These are phyloP conservation scores for Rhodotorula sp. DNA, from an alignment of 1,284 basidiomycete genomes.

Conservation along the genomic window DNA sequence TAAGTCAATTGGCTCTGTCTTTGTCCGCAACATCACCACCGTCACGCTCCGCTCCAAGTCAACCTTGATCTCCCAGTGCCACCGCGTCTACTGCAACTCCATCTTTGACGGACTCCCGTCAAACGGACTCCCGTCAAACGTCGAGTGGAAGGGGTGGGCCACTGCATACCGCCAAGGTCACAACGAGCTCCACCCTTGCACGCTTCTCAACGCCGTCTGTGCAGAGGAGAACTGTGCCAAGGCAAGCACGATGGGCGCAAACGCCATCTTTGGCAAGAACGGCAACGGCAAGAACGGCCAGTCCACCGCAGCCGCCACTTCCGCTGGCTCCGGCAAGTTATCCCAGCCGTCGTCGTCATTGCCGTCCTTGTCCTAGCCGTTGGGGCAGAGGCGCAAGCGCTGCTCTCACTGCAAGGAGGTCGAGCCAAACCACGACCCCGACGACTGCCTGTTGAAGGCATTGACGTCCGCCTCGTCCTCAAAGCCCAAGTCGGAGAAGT, in stretches of 20 bases:
- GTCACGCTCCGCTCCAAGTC: neutral
- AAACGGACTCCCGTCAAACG: neutral
- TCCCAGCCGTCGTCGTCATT: neutral
- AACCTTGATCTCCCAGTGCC: too few relatives aligned
- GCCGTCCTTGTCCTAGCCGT: too few relatives aligned
- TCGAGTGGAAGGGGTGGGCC: neutral
- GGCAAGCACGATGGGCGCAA: too few relatives aligned
- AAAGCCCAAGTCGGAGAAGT: neutral
- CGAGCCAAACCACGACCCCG: neutral
- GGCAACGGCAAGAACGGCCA: too few relatives aligned
- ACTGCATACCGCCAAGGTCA: too few relatives aligned
- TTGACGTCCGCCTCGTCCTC: too few relatives aligned
- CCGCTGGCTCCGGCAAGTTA: neutral
- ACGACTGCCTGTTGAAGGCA: neutral
- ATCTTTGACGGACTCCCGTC: too few relatives aligned
- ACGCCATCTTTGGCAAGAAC: too few relatives aligned
- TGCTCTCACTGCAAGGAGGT: neutral
- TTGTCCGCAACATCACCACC: neutral
- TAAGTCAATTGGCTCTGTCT: neutral
- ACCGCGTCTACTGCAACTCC: neutral
- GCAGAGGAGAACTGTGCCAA: too few relatives aligned
- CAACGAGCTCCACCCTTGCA: too few relatives aligned
- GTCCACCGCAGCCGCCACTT: neutral
- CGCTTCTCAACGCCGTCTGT: too few relatives aligned
- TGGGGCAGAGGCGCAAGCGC: neutral